Evolutionary conservation across 2,329 filamentous ascomycete species (phyloP).

Genomic region (Alternaria hordeiaustralica): DNA sequence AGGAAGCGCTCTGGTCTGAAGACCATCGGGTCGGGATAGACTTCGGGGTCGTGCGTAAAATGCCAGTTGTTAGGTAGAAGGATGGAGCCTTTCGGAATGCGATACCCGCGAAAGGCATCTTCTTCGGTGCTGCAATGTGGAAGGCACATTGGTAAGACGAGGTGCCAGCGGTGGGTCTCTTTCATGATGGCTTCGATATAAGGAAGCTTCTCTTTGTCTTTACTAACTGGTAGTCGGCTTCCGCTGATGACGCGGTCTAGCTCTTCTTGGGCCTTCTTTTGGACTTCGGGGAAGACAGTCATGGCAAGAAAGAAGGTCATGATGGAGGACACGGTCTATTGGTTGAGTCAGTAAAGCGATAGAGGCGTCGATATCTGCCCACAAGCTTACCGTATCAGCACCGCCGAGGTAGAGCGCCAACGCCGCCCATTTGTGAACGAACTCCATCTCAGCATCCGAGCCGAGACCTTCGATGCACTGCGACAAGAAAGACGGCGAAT

Average conservation of each 20-base stretch:
- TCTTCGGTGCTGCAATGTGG: slow-evolving; percentile 42
- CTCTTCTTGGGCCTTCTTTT: slow-evolving; percentile 55
- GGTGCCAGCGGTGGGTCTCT: slow-evolving; percentile 54
- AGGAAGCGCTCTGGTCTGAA: slow-evolving; percentile 57
- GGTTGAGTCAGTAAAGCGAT: background rate
- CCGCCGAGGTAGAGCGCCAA: slow-evolving; percentile 53
- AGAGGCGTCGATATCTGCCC: background rate
- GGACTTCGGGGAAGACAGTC: slow-evolving; percentile 56
- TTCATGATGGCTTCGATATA: slow-evolving; percentile 44
- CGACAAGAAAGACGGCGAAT: slow-evolving; percentile 50
- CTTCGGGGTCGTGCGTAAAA: slow-evolving; percentile 49
- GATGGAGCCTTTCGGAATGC: slow-evolving; percentile 51
- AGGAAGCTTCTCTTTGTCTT: slow-evolving; percentile 53
- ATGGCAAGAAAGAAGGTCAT: slow-evolving; percentile 60
- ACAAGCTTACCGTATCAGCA: slow-evolving; percentile 48
- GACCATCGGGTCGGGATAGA: slow-evolving; percentile 44
- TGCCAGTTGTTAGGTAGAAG: slow-evolving; percentile 50
- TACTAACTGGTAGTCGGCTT: slow-evolving; percentile 54
- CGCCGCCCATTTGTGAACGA: slow-evolving; percentile 52
- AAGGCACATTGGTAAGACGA: slow-evolving; percentile 38
- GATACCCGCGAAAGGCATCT: slow-evolving; percentile 46
- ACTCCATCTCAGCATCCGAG: slow-evolving; percentile 40
- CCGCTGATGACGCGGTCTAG: slow-evolving; percentile 58
- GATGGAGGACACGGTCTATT: slow-evolving; percentile 51
- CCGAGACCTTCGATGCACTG: slow-evolving; percentile 45